Base-by-base conservation (phyloP, 2,329 filamentous ascomycete genomes). In the Orbilia quercus region DNA sequence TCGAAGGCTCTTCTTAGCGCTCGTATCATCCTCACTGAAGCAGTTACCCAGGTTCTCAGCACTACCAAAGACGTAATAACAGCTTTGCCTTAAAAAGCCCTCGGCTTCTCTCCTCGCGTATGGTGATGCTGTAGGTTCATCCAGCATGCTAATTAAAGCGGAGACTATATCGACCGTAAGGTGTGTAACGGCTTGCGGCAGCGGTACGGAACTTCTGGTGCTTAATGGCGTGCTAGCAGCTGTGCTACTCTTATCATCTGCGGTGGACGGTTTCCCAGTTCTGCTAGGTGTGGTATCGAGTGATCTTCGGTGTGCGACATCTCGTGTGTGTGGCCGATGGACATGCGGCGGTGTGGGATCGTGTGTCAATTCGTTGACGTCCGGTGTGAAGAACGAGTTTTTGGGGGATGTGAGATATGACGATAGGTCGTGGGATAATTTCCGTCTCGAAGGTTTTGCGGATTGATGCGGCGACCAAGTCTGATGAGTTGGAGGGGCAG, bases 41-140 rank as follows among this genome's bases (percentile, higher is more conserved):
- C 88, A 89, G 38, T 80, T 25, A 89, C 80, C 7, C 87, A 80
- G 3, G 84, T 81, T 12, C 82, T 82, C 0, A 87, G 85, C 53
- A 87, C 84, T 58, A 75, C 86, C 87, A 51, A 90, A 81, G 5
- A 88, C 84, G 75, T 85, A 85, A 78, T 89, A 90, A 5, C 90
- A 80, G 54, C 85, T 87, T 77, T 90, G 88, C 75, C 89, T 85
- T 31, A 86, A 83, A 76, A 90, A 90, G 0, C 82, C 78, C 74
- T 84, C 85, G 86, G 88, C 90, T 69, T 86, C 75, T 34, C 51
- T 54, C 22, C 45, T 60, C 20, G 71, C 53, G 6, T 54, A 62
- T 2, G 62, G 14, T 16, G 74, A 59, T 75, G 66, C 31, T 7
- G 65, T n/a, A 50, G 67, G 14, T 76, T 76, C 59, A n/a, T 59